These are phyloP conservation scores for Paulownia fortunei DNA, from an alignment of 257 asterid species.

Conservation along the genomic window DNA sequence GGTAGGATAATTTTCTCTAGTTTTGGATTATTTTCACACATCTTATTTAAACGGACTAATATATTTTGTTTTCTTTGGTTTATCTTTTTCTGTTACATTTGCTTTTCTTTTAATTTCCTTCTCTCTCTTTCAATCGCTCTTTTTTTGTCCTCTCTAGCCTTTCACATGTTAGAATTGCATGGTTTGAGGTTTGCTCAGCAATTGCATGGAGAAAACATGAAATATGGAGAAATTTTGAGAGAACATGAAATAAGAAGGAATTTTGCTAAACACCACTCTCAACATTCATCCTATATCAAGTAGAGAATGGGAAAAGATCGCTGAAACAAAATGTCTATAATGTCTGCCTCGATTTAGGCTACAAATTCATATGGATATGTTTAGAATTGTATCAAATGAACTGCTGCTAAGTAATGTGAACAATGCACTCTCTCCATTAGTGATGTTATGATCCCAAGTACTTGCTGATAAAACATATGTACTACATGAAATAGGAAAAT, in stretches of 20 bases:
- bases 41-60: not conserved
- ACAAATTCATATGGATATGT: not conserved
- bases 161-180: not conserved
- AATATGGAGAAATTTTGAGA: not conserved
- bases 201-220: not conserved
- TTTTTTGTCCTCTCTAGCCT: not conserved
- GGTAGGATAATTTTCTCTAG: constrained; percentile 48
- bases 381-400: not conserved
- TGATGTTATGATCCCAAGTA: not conserved
- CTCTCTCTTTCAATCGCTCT: not conserved
- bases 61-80: not conserved
- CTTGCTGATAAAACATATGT: constrained; percentile 8
- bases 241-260: not conserved
- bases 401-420: not conserved
- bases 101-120: not conserved
- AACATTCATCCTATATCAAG: not conserved
- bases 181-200: not conserved
- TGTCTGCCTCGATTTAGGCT: not conserved
- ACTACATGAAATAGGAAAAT: not conserved
- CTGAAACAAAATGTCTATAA: not conserved
- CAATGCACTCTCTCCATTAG: not conserved
- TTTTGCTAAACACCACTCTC: not conserved
- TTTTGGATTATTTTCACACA: not conserved
- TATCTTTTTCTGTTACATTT: not conserved
- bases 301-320: not conserved